These are phyloP conservation scores for Saccharomyces cerevisiae DNA, from an alignment of 805 yeast species.

Conservation along the genomic window DNA sequence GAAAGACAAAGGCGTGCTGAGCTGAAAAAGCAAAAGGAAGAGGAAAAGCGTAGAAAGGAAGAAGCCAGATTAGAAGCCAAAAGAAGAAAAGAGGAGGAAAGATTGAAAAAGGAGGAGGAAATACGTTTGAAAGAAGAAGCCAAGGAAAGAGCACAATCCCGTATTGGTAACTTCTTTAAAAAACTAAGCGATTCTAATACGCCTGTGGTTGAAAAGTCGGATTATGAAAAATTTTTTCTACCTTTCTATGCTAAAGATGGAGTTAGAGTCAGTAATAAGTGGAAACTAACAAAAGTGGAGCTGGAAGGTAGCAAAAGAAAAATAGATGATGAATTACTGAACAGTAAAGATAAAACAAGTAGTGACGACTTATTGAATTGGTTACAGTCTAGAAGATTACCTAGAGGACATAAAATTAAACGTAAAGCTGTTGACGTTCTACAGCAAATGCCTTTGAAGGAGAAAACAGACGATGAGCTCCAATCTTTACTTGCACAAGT, in stretches of 20 bases:
- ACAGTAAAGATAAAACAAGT: background rate
- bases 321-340: conserved; percentile 22
- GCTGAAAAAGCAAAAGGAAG: conserved; percentile 16
- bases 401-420: conserved; percentile 23
- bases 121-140: conserved; percentile 26
- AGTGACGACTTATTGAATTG: conserved; percentile 12
- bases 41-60: conserved; percentile 16
- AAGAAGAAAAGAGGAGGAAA: conserved; percentile 11
- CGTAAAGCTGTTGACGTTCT: conserved; percentile 30
- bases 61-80: conserved; percentile 16
- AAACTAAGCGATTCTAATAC: conserved; percentile 24
- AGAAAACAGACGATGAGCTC: conserved; percentile 32
- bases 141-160: conserved; percentile 32
- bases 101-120: conserved; percentile 17
- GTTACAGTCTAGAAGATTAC: conserved; percentile 7
- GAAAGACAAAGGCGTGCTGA: conserved; percentile 21
- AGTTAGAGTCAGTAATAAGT: conserved; percentile 16
- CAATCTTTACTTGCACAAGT: conserved; percentile 20
- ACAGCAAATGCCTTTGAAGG: conserved; percentile 32
- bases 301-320: conserved; percentile 7
- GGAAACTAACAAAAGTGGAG: conserved; percentile 2
- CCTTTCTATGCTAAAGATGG: conserved; percentile 35
- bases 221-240: conserved; percentile 29
- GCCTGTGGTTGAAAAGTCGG: conserved; percentile 19
- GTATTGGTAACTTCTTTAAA: conserved; percentile 32